Evolutionary conservation across 2,329 filamentous ascomycete genomes (phyloP), one percentile per base, ranked within the genome.

Genomic region (Drechslerella stenobrocha): DNA sequence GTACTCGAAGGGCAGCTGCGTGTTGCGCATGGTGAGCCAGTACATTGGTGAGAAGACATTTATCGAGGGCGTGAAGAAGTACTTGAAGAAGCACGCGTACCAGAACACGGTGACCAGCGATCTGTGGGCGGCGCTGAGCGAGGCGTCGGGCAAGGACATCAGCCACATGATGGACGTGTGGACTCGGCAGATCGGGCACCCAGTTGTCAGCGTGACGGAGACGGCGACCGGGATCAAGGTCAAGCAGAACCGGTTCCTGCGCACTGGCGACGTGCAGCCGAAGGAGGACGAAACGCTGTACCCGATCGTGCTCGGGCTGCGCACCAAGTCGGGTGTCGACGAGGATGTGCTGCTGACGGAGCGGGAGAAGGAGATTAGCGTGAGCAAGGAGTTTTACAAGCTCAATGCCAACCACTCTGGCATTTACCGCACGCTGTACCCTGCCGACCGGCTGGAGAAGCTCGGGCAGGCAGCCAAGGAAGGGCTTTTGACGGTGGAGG

Each of bases 11-110:
- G 92, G 92, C 15, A 96, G 91, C 8, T 95, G 90, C 73, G 91
- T 97, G 30, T 82, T 97, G 69, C 88, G 92, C 75, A 97, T 97
- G 92, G 91, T 97, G 71, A 96, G 92, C 18, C 95, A 90, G 71
- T 95, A 95, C 74, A 81, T 97, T 22, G 92, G 92, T 51, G 92
- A 97, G 76, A 90, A 96, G 42, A 81, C 84, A 15, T 97, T 97
- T 81, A 84, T 97, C 75, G 89, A 96, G 76, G 92, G 92, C 75
- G 87, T 97, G 55, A 85, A 90, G 52, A 83, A 84, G 58, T 97
- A 97, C 76, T 84, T 97, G 73, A 95, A 92, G 81, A 95, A 93
- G 80, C 91, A 96, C 75, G 90, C 90, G n/a, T 97, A 93, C 75
- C 88, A 89, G 46, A 97, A 97, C 80, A 96, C 92, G 3, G 59